A percentile compares a stretch with the other conserved stretches of the same genome.
phyloP scores from a whole-genome alignment of 1,284 basidiomycete genomes.

The Cutaneotrichosporon cyanovorans region DNA sequence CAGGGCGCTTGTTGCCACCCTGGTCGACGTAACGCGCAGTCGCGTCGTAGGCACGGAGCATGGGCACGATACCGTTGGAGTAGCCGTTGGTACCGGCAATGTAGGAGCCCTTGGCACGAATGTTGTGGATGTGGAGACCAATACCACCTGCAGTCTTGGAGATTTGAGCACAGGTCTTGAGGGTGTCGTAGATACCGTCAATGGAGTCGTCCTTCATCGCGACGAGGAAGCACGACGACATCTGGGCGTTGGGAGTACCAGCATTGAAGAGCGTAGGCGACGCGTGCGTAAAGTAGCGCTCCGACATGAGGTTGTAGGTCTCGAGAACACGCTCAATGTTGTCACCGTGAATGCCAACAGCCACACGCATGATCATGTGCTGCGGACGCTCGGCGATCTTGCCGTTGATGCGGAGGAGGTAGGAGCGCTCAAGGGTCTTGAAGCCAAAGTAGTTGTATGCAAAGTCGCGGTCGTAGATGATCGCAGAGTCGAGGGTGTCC shows the following conservation, averaged over 20 bases:
- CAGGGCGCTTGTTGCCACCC: slow-evolving; percentile 98
- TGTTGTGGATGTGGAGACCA: slow-evolving; percentile 92
- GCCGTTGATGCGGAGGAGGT: slow-evolving; percentile 87
- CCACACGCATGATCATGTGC: slow-evolving; percentile 99
- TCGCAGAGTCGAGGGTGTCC: slow-evolving; percentile 78
- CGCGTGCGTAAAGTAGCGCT: slow-evolving; percentile 95
- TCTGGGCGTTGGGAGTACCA: slow-evolving; percentile 88
- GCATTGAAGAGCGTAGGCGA: slow-evolving; percentile 99
- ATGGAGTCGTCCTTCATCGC: slow-evolving; percentile 99
- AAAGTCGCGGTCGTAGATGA: slow-evolving; percentile 98
- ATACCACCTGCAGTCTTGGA: slow-evolving; percentile 99
- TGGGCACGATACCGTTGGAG: slow-evolving; percentile 98
- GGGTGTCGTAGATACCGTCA: slow-evolving; percentile 97
- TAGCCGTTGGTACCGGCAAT: slow-evolving; percentile 78
- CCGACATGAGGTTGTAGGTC: slow-evolving; percentile 92
- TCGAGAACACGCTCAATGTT: slow-evolving; percentile 86
- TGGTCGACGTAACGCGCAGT: slow-evolving; percentile 99
- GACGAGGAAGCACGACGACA: slow-evolving; percentile 96
- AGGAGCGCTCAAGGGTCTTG: slow-evolving; percentile 98
- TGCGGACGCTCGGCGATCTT: slow-evolving; percentile 96
- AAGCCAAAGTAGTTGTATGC: slow-evolving; percentile 97
- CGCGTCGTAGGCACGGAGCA: slow-evolving; percentile 97
- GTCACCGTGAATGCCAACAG: slow-evolving; percentile 89
- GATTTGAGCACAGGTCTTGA: slow-evolving; percentile 98
- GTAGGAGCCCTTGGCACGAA: slow-evolving; percentile 82